These are phyloP conservation scores for Apiospora hydei DNA, from an alignment of 2,329 filamentous ascomycete species.

Conservation along the genomic window DNA sequence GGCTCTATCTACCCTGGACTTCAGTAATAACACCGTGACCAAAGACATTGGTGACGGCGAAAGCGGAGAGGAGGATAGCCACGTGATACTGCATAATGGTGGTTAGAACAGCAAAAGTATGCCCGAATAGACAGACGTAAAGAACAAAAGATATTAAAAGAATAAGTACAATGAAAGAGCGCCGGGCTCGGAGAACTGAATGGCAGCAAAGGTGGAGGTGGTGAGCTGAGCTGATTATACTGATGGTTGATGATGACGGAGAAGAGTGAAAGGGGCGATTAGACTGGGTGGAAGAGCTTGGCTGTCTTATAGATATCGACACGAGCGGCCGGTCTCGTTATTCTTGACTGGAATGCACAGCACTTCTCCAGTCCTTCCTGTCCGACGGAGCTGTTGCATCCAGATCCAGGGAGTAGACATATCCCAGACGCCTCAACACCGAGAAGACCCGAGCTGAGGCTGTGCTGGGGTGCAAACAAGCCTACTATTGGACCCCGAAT, in stretches of 20 bases:
- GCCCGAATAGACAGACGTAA: background rate
- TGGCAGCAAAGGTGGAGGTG: background rate
- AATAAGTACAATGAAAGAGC: constrained; percentile 10
- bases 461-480: background rate
- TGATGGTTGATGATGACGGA: background rate
- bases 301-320: constrained; percentile 16
- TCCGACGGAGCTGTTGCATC: too few species aligned
- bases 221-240: background rate
- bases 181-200: constrained; percentile 4
- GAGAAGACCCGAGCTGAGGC: background rate
- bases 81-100: constrained; percentile 30
- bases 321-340: background rate
- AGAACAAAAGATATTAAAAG: background rate
- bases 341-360: background rate
- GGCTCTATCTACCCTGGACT: constrained; percentile 25
- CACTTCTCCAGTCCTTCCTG: background rate
- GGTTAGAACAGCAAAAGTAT: background rate
- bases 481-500: background rate
- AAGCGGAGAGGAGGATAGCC: constrained; percentile 29
- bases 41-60: constrained; percentile 29
- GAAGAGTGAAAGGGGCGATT: background rate
- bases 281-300: background rate
- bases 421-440: background rate
- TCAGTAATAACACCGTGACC: constrained; percentile 32
- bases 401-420: too few species aligned